Evolutionary conservation across 495 filamentous ascomycete species (phyloP).

Genomic region (Chaetomium tenue): DNA sequence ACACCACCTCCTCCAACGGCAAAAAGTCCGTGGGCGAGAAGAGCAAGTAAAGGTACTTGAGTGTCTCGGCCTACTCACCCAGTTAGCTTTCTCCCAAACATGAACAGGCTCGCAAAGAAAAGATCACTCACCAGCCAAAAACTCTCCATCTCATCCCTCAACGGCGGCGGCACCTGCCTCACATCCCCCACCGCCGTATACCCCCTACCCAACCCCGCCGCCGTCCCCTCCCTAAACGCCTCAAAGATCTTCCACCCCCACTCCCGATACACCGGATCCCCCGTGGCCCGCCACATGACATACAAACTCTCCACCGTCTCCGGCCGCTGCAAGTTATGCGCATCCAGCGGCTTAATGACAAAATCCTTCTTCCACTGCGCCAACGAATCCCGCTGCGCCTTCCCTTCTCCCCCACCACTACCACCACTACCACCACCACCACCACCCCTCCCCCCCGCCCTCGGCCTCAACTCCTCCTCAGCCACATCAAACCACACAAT

Average conservation of each 20-base stretch:
- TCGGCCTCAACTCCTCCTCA: slow-evolving; percentile 38
- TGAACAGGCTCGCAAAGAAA: neutral
- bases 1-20: slow-evolving; percentile 77
- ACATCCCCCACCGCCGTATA: slow-evolving; percentile 74
- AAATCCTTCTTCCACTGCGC: slow-evolving; percentile 70
- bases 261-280: slow-evolving; percentile 81
- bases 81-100: neutral
- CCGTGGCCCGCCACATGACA: slow-evolving; percentile 98
- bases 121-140: slow-evolving; percentile 65
- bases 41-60: slow-evolving; percentile 95
- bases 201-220: neutral
- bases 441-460: slow-evolving; percentile 16
- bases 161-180: slow-evolving; percentile 59
- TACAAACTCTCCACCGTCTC: slow-evolving; percentile 93
- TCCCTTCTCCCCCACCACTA: slow-evolving; percentile 41
- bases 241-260: slow-evolving; percentile 99
- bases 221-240: slow-evolving; percentile 62
- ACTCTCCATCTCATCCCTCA: slow-evolving; percentile 85
- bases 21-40: slow-evolving; percentile 83
- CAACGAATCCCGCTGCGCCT: slow-evolving; percentile 42
- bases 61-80: slow-evolving; percentile 61
- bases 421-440: no score
- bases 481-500: slow-evolving; percentile 82
- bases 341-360: slow-evolving; percentile 68
- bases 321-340: slow-evolving; percentile 88